These are phyloP conservation scores for Cicer chorassanicum DNA, from an alignment of 306 rosid genomes.

Conservation along the genomic window DNA sequence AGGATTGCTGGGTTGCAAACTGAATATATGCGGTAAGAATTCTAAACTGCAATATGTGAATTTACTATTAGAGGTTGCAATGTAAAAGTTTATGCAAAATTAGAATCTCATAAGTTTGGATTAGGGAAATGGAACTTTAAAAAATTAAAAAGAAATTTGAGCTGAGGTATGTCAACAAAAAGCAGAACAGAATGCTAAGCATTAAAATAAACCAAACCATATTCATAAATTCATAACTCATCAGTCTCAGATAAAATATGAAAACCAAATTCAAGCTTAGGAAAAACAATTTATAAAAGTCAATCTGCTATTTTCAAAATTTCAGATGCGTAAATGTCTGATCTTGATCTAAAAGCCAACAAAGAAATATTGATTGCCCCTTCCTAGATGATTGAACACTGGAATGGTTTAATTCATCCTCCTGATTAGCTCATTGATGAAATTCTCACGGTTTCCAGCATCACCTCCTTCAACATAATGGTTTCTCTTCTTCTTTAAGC, in stretches of 20 bases:
- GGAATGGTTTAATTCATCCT: conserved; percentile 66
- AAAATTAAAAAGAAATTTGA: background rate
- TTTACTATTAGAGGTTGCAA: too few relatives aligned
- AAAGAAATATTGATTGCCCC: conserved; percentile 16
- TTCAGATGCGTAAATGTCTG: conserved; percentile 26
- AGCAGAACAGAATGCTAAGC: background rate
- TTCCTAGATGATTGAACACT: conserved; percentile 4
- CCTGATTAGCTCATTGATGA: conserved; percentile 82
- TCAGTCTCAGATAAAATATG: conserved; percentile 19
- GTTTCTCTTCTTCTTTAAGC: conserved; percentile 89
- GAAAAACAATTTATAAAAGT: conserved; percentile 31
- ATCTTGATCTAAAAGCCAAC: conserved; percentile 38
- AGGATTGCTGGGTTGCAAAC: too few relatives aligned
- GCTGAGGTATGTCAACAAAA: background rate
- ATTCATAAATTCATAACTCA: conserved; percentile 17
- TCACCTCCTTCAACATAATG: conserved; percentile 96
- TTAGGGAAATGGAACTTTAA: background rate
- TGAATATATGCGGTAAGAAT: too few relatives aligned
- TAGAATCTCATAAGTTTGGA: too few relatives aligned
- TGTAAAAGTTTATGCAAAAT: too few relatives aligned
- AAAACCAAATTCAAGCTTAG: conserved; percentile 42
- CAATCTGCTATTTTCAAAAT: conserved; percentile 44
- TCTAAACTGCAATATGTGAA: too few relatives aligned
- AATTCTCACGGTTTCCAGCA: conserved; percentile 91
- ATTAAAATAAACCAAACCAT: conserved; percentile 1